Conservation (phyloP, 164 flowering plant genomes). For the Cinnamomum chago region DNA sequence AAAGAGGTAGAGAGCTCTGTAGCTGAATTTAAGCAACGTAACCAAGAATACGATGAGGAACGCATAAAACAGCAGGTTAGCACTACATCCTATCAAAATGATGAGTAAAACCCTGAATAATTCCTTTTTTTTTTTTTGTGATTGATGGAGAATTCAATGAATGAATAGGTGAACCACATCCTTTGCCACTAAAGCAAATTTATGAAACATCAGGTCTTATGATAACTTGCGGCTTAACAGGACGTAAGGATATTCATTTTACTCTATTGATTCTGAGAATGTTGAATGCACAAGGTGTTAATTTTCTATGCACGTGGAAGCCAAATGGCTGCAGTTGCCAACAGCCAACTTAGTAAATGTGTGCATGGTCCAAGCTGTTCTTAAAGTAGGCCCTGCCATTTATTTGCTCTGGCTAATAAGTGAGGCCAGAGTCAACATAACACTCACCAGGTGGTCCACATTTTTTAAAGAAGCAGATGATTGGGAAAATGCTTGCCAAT, state of each 20-base stretch:
- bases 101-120: not conserved
- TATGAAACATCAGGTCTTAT: not conserved
- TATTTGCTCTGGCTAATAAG: not conserved
- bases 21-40: constrained; percentile 59
- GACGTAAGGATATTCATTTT: not conserved
- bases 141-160: not conserved
- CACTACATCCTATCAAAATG: not conserved
- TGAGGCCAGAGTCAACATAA: no score
- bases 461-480: no score
- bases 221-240: not conserved
- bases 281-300: not conserved
- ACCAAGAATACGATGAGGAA: constrained; percentile 61
- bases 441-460: no score
- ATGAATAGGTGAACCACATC: not conserved
- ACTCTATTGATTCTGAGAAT: not conserved
- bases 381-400: not conserved
- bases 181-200: not conserved
- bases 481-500: no score
- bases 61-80: constrained; percentile 40
- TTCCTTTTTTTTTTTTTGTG: not conserved
- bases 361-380: not conserved
- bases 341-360: not conserved
- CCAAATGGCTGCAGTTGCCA: not conserved
- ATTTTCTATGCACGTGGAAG: not conserved
- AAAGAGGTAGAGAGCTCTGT: constrained; percentile 89